Percentiles rank a stretch among this genome's conserved stretches.
Conservation (phyloP, 202 grass and related monocot species). For the Panicum hallii region DNA sequence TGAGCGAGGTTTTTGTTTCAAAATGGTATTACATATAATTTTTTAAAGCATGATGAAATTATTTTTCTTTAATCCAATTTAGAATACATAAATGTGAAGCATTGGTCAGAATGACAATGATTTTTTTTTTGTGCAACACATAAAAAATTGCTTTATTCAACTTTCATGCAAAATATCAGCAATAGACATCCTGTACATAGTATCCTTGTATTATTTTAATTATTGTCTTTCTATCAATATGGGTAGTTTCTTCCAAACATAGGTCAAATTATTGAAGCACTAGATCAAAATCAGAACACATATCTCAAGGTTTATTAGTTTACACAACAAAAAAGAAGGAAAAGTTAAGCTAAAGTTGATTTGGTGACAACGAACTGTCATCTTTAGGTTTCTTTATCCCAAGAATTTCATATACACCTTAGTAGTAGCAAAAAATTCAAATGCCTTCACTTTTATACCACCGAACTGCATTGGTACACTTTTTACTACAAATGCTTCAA, state of each 20-base stretch:
- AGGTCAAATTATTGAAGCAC: background rate
- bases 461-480: too few relatives aligned
- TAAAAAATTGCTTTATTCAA: background rate
- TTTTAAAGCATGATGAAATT: background rate
- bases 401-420: too few relatives aligned
- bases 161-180: background rate
- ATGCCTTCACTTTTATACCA: too few relatives aligned
- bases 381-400: too few relatives aligned
- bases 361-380: too few relatives aligned
- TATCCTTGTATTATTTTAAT: background rate
- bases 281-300: background rate
- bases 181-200: background rate
- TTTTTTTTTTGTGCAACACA: background rate
- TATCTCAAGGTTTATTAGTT: too few relatives aligned
- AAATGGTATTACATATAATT: constrained; percentile 19
- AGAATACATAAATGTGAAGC: background rate
- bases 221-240: background rate
- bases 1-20: background rate
- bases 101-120: background rate
- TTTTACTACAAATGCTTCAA: too few relatives aligned
- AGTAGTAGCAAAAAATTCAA: background rate
- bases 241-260: background rate
- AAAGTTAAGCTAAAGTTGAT: too few relatives aligned
- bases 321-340: too few relatives aligned
- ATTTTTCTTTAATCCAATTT: background rate